Evolutionary conservation across 306 rosid species (phyloP).

Genomic region (Inga laurina): DNA sequence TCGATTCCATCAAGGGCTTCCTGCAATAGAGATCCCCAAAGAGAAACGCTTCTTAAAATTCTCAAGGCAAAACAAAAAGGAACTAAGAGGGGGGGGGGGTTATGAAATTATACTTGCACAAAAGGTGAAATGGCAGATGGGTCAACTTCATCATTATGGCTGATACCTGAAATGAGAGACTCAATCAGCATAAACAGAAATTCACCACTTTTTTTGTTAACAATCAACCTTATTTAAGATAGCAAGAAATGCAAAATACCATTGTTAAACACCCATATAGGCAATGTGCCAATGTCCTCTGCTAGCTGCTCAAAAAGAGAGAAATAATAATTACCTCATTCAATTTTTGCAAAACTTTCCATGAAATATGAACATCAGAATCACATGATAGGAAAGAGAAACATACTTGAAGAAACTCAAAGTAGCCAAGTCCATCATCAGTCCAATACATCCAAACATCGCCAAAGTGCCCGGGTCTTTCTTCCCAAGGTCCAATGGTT

Average conservation of each 20-base stretch:
- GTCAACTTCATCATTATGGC: slow-evolving; percentile 78
- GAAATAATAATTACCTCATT: background rate
- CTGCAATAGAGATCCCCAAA: slow-evolving; percentile 31
- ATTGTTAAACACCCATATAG: slow-evolving; percentile 95
- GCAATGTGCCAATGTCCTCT: slow-evolving; percentile 78
- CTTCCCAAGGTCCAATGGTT: slow-evolving; percentile 90
- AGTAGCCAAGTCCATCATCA: slow-evolving; percentile 95
- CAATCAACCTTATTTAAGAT: slow-evolving; percentile 3
- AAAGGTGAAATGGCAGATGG: slow-evolving; percentile 59
- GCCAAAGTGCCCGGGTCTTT: slow-evolving; percentile 98
- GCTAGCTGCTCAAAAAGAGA: slow-evolving; percentile 63
- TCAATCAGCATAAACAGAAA: slow-evolving; percentile 32
- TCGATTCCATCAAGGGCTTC: slow-evolving; percentile 96
- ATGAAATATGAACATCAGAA: slow-evolving; percentile 13
- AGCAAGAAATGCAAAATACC: slow-evolving; percentile 51
- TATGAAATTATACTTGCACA: slow-evolving; percentile 58
- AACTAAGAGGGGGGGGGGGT: background rate
- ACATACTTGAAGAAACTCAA: slow-evolving; percentile 89
- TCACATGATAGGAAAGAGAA: slow-evolving; percentile 24
- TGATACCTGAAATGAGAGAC: slow-evolving; percentile 59
- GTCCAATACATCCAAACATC: slow-evolving; percentile 99
- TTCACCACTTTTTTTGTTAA: background rate
- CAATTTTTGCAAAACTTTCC: background rate
- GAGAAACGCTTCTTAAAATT: background rate
- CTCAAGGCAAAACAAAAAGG: background rate